Percentiles rank a stretch among this genome's conserved stretches.
Evolutionary conservation across 148 eudicot species (phyloP).

Genomic region (Rhododendron vialii): DNA sequence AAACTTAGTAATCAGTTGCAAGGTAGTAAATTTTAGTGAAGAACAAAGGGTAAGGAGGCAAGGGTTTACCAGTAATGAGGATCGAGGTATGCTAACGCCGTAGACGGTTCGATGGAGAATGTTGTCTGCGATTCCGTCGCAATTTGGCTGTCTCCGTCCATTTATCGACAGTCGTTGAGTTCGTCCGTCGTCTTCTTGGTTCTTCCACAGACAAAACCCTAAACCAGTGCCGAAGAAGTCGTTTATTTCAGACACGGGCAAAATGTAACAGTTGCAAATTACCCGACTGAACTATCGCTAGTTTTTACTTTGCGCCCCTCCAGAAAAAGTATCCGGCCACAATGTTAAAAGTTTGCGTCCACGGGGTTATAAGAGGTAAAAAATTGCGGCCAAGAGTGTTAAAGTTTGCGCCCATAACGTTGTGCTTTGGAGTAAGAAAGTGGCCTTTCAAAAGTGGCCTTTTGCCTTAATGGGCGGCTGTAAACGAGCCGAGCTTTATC

Average conservation of each 20-base stretch:
- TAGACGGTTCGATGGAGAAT: slow-evolving; percentile 44
- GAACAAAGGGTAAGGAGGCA: not conserved
- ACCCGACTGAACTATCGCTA: too few species aligned
- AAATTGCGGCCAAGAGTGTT: too few species aligned
- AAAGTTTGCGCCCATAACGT: too few species aligned
- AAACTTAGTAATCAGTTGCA: not conserved
- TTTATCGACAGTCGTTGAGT: not conserved
- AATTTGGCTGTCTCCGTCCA: slow-evolving; percentile 28
- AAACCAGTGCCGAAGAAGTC: not conserved
- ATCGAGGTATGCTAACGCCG: slow-evolving; percentile 68
- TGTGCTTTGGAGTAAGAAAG: too few species aligned
- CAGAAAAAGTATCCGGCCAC: too few species aligned
- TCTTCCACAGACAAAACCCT: not conserved
- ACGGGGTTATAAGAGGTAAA: too few species aligned
- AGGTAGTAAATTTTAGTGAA: not conserved
- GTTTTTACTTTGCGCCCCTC: too few species aligned
- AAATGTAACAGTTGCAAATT: not conserved
- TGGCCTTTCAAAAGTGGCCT: too few species aligned
- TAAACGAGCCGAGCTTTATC: too few species aligned
- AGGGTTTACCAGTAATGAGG: slow-evolving; percentile 69
- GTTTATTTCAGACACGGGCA: not conserved
- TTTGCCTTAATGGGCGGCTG: too few species aligned
- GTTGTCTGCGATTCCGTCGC: slow-evolving; percentile 11
- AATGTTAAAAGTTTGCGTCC: too few species aligned
- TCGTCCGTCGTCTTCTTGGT: not conserved